These are phyloP conservation scores for Amanita molliuscula DNA, from an alignment of 768 basidiomycete species.

Conservation along the genomic window DNA sequence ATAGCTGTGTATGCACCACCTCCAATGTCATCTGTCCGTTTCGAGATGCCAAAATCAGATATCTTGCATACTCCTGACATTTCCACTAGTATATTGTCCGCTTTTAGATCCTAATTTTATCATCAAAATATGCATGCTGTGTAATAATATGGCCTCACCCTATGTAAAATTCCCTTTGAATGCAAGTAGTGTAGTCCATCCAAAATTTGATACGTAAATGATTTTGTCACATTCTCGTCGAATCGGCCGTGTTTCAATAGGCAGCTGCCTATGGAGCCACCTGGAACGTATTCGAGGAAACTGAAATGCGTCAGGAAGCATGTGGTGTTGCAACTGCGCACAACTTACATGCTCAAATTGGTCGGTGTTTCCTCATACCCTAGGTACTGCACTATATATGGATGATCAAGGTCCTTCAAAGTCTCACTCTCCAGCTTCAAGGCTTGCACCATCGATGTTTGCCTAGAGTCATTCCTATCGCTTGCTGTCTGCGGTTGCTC, in stretches of 20 bases:
- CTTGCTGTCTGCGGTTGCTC: slow-evolving; percentile 87
- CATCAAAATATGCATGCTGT: neutral
- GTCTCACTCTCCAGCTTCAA: slow-evolving; percentile 94
- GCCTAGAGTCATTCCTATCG: slow-evolving; percentile 84
- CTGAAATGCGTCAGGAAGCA: slow-evolving; percentile 27
- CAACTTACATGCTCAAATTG: slow-evolving; percentile 83
- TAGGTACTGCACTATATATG: slow-evolving; percentile 95
- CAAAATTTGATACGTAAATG: slow-evolving; percentile 87
- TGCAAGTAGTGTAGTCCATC: slow-evolving; percentile 91
- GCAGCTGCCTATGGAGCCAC: slow-evolving; percentile 89
- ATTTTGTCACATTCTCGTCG: slow-evolving; percentile 84
- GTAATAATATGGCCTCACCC: slow-evolving; percentile 37
- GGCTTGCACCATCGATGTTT: slow-evolving; percentile 79
- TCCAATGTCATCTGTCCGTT: slow-evolving; percentile 80
- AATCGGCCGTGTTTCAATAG: slow-evolving; percentile 89
- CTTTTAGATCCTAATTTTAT: slow-evolving; percentile 74
- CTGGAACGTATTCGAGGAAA: slow-evolving; percentile 98
- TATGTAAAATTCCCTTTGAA: slow-evolving; percentile 82
- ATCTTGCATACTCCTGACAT: slow-evolving; percentile 91
- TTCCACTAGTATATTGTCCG: slow-evolving; percentile 96
- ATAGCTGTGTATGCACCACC: slow-evolving; percentile 85
- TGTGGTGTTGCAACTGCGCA: neutral
- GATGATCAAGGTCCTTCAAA: slow-evolving; percentile 92
- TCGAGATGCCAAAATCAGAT: slow-evolving; percentile 98
- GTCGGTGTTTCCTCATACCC: slow-evolving; percentile 87